Percentiles rank a stretch among this genome's conserved stretches.
Conservation (phyloP, 2,329 filamentous ascomycete species). For the Aureobasidium lini region DNA sequence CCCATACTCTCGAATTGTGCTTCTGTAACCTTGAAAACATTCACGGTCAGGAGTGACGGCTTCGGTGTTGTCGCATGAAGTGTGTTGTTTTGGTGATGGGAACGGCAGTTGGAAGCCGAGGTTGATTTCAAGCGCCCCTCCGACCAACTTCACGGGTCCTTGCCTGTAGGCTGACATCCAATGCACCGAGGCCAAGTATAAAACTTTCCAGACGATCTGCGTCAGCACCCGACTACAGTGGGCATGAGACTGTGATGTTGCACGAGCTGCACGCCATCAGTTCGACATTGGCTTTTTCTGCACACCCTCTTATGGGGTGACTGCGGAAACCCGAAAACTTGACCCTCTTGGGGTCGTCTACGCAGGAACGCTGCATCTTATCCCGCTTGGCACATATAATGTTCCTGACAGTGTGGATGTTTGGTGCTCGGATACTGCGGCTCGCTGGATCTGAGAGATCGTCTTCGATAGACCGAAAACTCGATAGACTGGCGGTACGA, state of each 20-base stretch:
- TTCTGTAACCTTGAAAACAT: neutral
- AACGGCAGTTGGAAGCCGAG: neutral
- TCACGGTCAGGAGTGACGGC: neutral
- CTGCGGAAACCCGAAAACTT: slow-evolving; percentile 1
- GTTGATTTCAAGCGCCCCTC: neutral
- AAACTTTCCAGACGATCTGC: neutral
- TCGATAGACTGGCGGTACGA: neutral
- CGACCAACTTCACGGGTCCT: neutral
- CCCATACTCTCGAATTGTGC: neutral
- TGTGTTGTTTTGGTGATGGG: neutral
- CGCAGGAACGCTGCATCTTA: neutral
- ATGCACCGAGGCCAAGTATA: neutral
- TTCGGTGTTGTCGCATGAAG: neutral
- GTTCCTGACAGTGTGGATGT: neutral
- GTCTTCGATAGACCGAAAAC: neutral
- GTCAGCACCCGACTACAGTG: neutral
- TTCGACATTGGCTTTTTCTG: slow-evolving; percentile 6
- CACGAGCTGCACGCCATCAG: slow-evolving; percentile 1
- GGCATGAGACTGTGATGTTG: neutral
- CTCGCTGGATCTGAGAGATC: neutral
- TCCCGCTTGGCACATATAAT: neutral
- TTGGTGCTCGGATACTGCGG: neutral
- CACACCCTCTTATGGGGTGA: neutral
- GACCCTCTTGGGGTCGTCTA: neutral
- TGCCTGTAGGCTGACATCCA: neutral